Evolutionary conservation across 2,329 filamentous ascomycete species (phyloP).

Genomic region (Xylariaceae sp.): DNA sequence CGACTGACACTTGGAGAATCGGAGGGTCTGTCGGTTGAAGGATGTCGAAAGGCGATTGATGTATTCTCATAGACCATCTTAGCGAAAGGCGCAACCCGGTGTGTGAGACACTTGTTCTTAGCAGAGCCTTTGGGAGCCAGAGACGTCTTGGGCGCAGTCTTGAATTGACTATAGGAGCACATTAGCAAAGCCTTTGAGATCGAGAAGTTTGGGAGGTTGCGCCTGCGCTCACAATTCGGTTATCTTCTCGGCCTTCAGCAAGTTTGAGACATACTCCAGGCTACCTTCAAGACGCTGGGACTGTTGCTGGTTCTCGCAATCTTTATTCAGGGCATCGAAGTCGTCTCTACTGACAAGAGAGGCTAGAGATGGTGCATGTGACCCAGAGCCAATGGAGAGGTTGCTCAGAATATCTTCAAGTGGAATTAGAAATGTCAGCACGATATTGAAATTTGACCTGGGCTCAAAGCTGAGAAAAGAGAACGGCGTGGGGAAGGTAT

Average conservation of each 20-base stretch:
- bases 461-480: background rate
- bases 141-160: slow-evolving; percentile 40
- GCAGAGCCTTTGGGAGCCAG: slow-evolving; percentile 25
- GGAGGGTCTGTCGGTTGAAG: slow-evolving; percentile 34
- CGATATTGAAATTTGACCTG: background rate
- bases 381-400: slow-evolving; percentile 55
- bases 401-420: slow-evolving; percentile 62
- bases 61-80: slow-evolving; percentile 45
- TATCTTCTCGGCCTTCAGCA: slow-evolving; percentile 67
- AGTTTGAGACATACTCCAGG: slow-evolving; percentile 68
- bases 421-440: slow-evolving; percentile 9
- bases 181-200: slow-evolving; percentile 3
- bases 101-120: slow-evolving; percentile 34
- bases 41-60: slow-evolving; percentile 38
- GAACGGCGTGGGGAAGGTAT: background rate
- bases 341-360: slow-evolving; percentile 49
- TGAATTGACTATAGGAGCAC: slow-evolving; percentile 50
- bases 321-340: slow-evolving; percentile 67
- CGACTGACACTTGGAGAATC: slow-evolving; percentile 28
- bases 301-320: slow-evolving; percentile 56
- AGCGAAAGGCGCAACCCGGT: slow-evolving; percentile 48
- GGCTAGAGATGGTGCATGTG: slow-evolving; percentile 47
- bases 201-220: background rate
- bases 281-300: slow-evolving; percentile 67
- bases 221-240: slow-evolving; percentile 57